These are phyloP conservation scores for Clonostachys byssicola DNA, from an alignment of 2,329 filamentous ascomycete species.

Conservation along the genomic window DNA sequence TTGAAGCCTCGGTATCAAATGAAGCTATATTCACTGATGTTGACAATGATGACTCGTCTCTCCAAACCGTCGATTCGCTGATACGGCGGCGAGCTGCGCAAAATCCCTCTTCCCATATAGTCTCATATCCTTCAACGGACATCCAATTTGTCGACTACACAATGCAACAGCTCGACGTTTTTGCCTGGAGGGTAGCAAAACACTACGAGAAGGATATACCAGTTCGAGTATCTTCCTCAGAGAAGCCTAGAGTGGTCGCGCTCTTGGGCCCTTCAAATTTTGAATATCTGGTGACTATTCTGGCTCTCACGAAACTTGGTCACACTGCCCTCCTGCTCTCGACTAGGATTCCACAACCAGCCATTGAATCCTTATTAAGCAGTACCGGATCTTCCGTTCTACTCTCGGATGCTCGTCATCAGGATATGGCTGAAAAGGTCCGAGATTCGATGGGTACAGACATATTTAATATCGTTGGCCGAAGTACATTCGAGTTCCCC, in stretches of 20 bases:
- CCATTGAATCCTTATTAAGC: conserved; percentile 19
- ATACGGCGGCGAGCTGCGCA: conserved; percentile 12
- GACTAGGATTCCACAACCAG: conserved; percentile 22
- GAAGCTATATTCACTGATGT: not conserved
- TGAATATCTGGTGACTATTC: conserved; percentile 47
- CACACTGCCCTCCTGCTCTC: conserved; percentile 38
- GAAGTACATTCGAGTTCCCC: conserved; percentile 14
- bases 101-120: conserved; percentile 25
- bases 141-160: conserved; percentile 41
- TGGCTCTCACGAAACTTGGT: conserved; percentile 50
- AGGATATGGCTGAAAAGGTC: conserved; percentile 10
- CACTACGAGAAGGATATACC: conserved; percentile 14
- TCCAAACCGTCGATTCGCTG: conserved; percentile 16
- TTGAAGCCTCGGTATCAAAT: not conserved
- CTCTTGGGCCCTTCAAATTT: conserved; percentile 49
- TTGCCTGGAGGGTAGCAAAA: conserved; percentile 19
- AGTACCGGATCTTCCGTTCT: conserved; percentile 15
- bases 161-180: conserved; percentile 35
- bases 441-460: conserved; percentile 6
- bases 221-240: conserved; percentile 9
- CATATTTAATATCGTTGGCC: conserved; percentile 15
- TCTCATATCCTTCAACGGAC: conserved; percentile 36
- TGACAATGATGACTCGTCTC: conserved; percentile 9
- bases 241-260: conserved; percentile 32
- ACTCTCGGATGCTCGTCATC: conserved; percentile 14